Conservation (phyloP, 306 rosid species). For the Cicer arietinum region DNA sequence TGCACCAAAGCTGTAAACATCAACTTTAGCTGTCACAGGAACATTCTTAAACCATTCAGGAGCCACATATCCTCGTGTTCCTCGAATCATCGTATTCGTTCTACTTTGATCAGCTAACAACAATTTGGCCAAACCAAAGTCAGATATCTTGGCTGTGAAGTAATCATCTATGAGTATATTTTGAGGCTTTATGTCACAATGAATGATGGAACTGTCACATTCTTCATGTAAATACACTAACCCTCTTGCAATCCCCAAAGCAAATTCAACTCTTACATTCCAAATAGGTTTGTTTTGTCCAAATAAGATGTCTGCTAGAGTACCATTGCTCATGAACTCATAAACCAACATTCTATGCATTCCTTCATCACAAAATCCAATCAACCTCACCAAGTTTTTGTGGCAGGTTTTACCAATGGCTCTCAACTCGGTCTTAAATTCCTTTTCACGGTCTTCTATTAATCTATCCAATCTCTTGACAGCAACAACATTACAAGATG, state of each 20-base stretch:
- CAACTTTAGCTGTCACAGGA: constrained; percentile 52
- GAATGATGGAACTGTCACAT: constrained; percentile 55
- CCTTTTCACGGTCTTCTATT: constrained; percentile 52
- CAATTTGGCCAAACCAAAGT: constrained; percentile 57
- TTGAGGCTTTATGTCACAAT: constrained; percentile 58
- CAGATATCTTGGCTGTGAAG: constrained; percentile 47
- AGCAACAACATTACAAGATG: constrained; percentile 34
- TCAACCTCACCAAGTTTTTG: constrained; percentile 54
- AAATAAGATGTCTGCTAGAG: constrained; percentile 46
- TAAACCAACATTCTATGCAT: constrained; percentile 48
- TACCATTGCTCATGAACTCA: constrained; percentile 54
- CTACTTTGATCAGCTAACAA: constrained; percentile 44
- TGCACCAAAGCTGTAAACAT: constrained; percentile 54
- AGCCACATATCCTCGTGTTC: constrained; percentile 58
- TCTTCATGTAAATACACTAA: constrained; percentile 56
- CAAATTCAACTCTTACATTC: constrained; percentile 46
- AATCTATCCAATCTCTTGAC: constrained; percentile 56
- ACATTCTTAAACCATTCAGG: constrained; percentile 62
- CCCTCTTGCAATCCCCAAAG: constrained; percentile 55
- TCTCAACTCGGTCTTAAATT: constrained; percentile 51
- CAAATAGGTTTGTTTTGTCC: constrained; percentile 47
- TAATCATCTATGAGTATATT: constrained; percentile 50
- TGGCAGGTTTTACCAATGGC: constrained; percentile 54
- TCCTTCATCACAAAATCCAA: constrained; percentile 58
- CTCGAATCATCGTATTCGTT: constrained; percentile 52